phyloP scores from a whole-genome alignment of 768 basidiomycete genomes.

The Lactifluus subvellereus region DNA sequence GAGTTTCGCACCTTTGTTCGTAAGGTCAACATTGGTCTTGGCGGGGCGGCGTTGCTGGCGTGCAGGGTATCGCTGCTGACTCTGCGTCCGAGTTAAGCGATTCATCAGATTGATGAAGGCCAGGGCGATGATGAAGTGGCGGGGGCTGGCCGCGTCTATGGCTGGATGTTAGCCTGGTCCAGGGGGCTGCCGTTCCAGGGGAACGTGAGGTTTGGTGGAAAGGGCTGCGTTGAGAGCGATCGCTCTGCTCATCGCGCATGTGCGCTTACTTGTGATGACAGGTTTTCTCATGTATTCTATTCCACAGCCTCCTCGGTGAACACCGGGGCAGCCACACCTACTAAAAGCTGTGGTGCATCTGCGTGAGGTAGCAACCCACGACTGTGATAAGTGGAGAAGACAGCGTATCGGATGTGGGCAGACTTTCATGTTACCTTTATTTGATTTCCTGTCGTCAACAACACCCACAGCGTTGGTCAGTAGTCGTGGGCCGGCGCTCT shows the following conservation, averaged over 20 bases:
- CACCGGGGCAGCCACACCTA: no score
- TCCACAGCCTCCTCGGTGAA: no score
- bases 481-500: no score
- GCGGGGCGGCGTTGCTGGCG: constrained; percentile 17
- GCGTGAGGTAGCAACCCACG: no score
- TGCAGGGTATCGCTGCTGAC: constrained; percentile 21
- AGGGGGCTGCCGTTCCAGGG: constrained; percentile 21
- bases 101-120: background rate
- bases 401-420: no score
- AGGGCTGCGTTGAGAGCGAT: background rate
- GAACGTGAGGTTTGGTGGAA: constrained; percentile 14
- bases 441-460: no score
- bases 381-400: no score
- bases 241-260: background rate
- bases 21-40: constrained; percentile 50
- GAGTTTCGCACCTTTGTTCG: constrained; percentile 54
- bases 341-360: no score
- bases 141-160: background rate
- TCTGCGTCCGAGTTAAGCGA: constrained; percentile 17
- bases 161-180: constrained; percentile 9
- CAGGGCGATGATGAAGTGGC: background rate
- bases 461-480: no score
- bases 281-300: no score
- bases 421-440: no score
- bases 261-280: no score